A percentile compares a stretch with the other conserved stretches of the same genome.
phyloP scores from a whole-genome alignment of 495 filamentous ascomycete species.

The Xeromyces bisporus region DNA sequence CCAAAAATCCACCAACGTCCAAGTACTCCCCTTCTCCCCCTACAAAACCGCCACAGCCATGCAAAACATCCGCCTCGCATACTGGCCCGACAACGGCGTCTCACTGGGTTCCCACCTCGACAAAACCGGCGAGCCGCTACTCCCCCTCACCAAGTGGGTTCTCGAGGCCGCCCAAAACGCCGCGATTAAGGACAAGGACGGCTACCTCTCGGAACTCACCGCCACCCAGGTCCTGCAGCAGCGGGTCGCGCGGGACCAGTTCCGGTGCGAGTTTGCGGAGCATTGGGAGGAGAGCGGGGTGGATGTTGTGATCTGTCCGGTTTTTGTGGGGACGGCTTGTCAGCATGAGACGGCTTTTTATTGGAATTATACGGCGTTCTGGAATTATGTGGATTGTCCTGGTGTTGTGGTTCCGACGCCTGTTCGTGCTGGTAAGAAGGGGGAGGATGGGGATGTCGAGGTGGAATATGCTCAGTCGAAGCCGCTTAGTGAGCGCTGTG shows the following conservation, averaged over 20 bases:
- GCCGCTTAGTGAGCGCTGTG: slow-evolving; percentile 3
- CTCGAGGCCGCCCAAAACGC: slow-evolving; percentile 26
- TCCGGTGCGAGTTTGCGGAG: no score
- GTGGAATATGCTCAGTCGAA: slow-evolving; percentile 6
- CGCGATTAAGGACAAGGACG: slow-evolving; percentile 2
- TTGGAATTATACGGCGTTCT: slow-evolving; percentile 45
- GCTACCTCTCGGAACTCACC: no score
- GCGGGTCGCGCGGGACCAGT: no score
- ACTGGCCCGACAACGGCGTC: slow-evolving; percentile 29
- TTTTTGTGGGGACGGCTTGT: slow-evolving; percentile 34
- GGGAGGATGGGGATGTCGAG: slow-evolving; percentile 1
- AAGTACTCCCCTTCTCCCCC: slow-evolving; percentile 36
- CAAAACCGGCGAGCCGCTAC: slow-evolving; percentile 27
- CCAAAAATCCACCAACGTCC: slow-evolving; percentile 21
- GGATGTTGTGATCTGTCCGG: slow-evolving; percentile 47
- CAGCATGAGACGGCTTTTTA: slow-evolving; percentile 32
- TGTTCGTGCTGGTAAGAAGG: slow-evolving; percentile 15
- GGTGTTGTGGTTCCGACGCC: slow-evolving; percentile 33
- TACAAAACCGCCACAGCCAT: slow-evolving; percentile 24
- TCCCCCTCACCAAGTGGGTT: slow-evolving; percentile 30
- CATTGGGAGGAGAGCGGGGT: no score
- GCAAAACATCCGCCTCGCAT: no score
- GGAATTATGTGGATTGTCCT: slow-evolving; percentile 51
- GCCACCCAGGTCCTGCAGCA: no score
- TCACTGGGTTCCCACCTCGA: slow-evolving; percentile 18